Evolutionary conservation across 768 basidiomycete genomes (phyloP).

Genomic region (Sporobolomyces pararoseus): DNA sequence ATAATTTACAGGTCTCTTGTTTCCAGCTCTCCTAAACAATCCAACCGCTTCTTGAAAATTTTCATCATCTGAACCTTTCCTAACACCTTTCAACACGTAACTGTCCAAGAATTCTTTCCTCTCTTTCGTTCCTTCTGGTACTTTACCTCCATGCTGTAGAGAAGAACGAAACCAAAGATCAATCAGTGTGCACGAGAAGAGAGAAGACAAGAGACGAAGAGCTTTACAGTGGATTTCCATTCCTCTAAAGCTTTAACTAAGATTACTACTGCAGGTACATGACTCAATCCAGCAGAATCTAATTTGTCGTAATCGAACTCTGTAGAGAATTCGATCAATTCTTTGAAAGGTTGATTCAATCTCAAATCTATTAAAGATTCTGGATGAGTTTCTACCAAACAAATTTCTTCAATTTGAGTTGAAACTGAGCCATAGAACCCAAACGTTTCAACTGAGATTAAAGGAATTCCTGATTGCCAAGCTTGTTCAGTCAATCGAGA

Average conservation of each 20-base stretch:
- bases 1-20: conserved; percentile 13
- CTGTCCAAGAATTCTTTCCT: conserved; percentile 70
- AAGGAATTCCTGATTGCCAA: conserved; percentile 53
- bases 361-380: conserved; percentile 63
- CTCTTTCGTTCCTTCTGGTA: conserved; percentile 60
- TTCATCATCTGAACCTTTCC: conserved; percentile 68
- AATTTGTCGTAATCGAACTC: conserved; percentile 68
- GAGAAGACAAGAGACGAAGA: neutral
- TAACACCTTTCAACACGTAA: conserved; percentile 63
- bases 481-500: conserved; percentile 54
- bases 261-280: conserved; percentile 85
- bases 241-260: conserved; percentile 75
- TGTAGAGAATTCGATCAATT: conserved; percentile 68
- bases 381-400: conserved; percentile 86
- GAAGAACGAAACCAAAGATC: neutral
- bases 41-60: conserved; percentile 93
- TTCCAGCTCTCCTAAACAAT: conserved; percentile 59
- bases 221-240: conserved; percentile 70
- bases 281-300: conserved; percentile 83
- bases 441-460: conserved; percentile 74
- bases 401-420: conserved; percentile 81
- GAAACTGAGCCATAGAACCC: conserved; percentile 87
- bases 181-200: neutral
- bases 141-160: conserved; percentile 62
- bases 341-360: conserved; percentile 82